Evolutionary conservation across 148 eudicot genomes (phyloP).

Genomic region (Camellia japonica): DNA sequence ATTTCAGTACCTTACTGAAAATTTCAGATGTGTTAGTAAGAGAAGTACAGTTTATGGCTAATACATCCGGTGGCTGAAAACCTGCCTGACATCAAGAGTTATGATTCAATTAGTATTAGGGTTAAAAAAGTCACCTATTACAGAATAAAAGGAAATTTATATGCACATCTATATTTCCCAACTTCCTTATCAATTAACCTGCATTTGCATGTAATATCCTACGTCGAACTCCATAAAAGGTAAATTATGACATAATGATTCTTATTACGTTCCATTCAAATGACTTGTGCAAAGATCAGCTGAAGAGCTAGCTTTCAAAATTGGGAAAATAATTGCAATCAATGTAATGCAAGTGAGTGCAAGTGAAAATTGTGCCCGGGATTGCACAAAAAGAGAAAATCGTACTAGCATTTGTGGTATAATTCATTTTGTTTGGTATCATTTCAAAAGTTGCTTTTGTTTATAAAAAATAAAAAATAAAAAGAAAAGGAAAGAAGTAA

Average conservation of each 20-base stretch:
- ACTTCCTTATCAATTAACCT: constrained; percentile 35
- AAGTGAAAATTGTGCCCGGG: too few species aligned
- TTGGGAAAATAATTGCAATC: too few species aligned
- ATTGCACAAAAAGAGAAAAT: too few species aligned
- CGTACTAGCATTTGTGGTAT: too few species aligned
- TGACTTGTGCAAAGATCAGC: too few species aligned
- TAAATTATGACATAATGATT: not conserved
- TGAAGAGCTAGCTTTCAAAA: too few species aligned
- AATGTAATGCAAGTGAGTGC: too few species aligned
- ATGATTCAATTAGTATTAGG: not conserved
- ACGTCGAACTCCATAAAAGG: not conserved
- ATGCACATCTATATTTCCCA: not conserved
- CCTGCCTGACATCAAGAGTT: constrained; percentile 47
- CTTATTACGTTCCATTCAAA: not conserved
- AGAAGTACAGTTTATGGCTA: constrained; percentile 82
- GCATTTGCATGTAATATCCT: constrained; percentile 37
- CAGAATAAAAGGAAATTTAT: not conserved
- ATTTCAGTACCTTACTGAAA: constrained; percentile 69
- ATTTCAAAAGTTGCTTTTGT: too few species aligned
- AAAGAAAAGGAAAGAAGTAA: too few species aligned
- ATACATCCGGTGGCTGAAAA: constrained; percentile 60
- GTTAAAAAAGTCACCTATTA: not conserved
- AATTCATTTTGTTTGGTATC: too few species aligned
- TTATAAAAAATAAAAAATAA: too few species aligned
- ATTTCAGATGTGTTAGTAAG: constrained; percentile 63